These are phyloP conservation scores for Hypoxylon sp. DNA, from an alignment of 2,329 filamentous ascomycete genomes.

Conservation along the genomic window DNA sequence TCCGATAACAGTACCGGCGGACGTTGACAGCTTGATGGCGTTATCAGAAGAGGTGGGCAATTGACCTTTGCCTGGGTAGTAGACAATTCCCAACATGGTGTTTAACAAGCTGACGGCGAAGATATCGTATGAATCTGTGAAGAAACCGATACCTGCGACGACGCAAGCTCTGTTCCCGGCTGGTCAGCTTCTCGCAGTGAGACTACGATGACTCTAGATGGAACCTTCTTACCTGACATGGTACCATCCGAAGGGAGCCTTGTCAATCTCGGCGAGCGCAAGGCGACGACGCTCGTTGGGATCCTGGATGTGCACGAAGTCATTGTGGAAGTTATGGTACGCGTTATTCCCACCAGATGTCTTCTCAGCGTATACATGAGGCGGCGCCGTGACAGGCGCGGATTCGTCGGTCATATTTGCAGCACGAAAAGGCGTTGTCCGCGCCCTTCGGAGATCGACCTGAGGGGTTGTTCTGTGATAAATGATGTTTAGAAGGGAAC, in stretches of 20 bases:
- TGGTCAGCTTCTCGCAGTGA: slow-evolving; percentile 32
- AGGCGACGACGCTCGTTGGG: slow-evolving; percentile 84
- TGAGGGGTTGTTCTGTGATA: slow-evolving; percentile 10
- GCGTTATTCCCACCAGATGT: slow-evolving; percentile 77
- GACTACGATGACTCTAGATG: background rate
- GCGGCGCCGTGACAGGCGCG: slow-evolving; percentile 22
- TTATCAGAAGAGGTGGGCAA: slow-evolving; percentile 80
- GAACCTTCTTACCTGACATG: slow-evolving; percentile 68
- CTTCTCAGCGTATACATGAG: slow-evolving; percentile 53
- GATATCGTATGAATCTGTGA: slow-evolving; percentile 88
- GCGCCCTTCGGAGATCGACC: slow-evolving; percentile 16
- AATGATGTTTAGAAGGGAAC: slow-evolving; percentile 14
- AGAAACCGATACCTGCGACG: slow-evolving; percentile 89
- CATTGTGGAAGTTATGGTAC: slow-evolving; percentile 84
- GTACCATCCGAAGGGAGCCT: slow-evolving; percentile 87
- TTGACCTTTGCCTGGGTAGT: slow-evolving; percentile 71
- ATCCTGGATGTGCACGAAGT: slow-evolving; percentile 75
- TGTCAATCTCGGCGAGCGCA: slow-evolving; percentile 85
- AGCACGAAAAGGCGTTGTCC: slow-evolving; percentile 14
- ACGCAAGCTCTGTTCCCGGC: slow-evolving; percentile 72
- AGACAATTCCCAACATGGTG: slow-evolving; percentile 84
- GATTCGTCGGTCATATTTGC: slow-evolving; percentile 46
- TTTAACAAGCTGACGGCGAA: slow-evolving; percentile 83
- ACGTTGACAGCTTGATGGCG: slow-evolving; percentile 88
- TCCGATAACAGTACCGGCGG: slow-evolving; percentile 85